A percentile compares a stretch with the other conserved stretches of the same genome.
Evolutionary conservation across 1,284 basidiomycete species (phyloP).

Genomic region (Gymnopus androsaceus): DNA sequence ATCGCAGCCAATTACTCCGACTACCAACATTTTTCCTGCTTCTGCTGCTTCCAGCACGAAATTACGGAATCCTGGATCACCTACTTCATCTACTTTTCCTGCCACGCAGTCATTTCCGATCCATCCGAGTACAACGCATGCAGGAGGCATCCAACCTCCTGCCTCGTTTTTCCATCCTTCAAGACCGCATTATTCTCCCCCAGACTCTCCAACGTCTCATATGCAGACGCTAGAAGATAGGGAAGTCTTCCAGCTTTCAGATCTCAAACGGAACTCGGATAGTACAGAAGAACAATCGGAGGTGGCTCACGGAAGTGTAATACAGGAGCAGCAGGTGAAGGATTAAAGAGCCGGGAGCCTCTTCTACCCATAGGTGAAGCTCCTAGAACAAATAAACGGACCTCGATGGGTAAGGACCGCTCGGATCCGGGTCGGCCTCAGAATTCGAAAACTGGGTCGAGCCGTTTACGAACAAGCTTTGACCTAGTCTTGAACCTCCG

Average conservation of each 20-base stretch:
- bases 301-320: constrained; percentile 25
- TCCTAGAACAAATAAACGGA: neutral
- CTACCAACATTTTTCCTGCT: constrained; percentile 6
- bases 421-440: constrained; percentile 18
- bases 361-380: constrained; percentile 52
- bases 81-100: constrained; percentile 21
- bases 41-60: neutral
- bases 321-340: constrained; percentile 23
- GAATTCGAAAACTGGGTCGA: constrained; percentile 1
- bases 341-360: constrained; percentile 66
- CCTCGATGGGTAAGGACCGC: constrained; percentile 3
- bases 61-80: constrained; percentile 8
- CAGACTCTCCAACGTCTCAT: constrained; percentile 34
- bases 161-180: constrained; percentile 74
- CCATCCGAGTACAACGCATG: constrained; percentile 52
- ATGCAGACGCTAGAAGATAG: constrained; percentile 19
- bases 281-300: constrained; percentile 26
- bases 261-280: constrained; percentile 20
- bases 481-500: constrained; percentile 54
- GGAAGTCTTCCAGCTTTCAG: constrained; percentile 19
- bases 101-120: constrained; percentile 7
- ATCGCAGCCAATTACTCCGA: neutral
- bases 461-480: constrained; percentile 49
- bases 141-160: constrained; percentile 71
- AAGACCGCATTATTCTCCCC: constrained; percentile 37